Base-by-base conservation (phyloP, 2,329 filamentous ascomycete genomes). In the Gnomoniopsis smithogilvyi region DNA sequence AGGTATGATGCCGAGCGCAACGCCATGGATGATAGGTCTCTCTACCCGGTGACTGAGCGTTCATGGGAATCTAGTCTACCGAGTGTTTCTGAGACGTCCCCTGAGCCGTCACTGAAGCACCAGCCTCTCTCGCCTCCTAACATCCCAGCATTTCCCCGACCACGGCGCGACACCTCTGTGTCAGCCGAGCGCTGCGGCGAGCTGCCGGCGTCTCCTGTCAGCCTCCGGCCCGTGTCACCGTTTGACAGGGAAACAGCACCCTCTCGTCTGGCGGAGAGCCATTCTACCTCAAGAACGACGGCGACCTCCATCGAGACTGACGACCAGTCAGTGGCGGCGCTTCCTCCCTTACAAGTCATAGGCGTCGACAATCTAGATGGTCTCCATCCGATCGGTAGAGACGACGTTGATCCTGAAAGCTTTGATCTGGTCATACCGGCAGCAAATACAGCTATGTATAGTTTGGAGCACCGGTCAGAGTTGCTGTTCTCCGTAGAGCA, bases 401-500 rank as follows among this genome's bases (percentile, higher is more conserved):
- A 51, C 1, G 54, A 50, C 12, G n/a, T 22, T 19, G 54, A 50
- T 7, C 49, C 54, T 33, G 46, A 26, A 15, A 56, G 47, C 54
- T 56, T 56, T 19, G 47, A 56, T 4, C 46, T 56, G 34, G 34
- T 45, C 41, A 72, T 74, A 12, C 64, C 63, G 6, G 68, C 69
- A 12, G 51, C 58, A 56, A 68, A 62, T 62, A 68, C 62, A 51
- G 66, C 48, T 50, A 66, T 58, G 30, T 81, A 80, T 64, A 78
- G 76, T 12, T 70, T 87, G 1, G 85, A 87, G 68, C 72, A 74
- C 43, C 76, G 80, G 14, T 78, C 81, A 0, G 80, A 84, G 48
- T 74, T 81, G 24, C 71, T 88, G 53, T 83, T 87, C 64, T 86
- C 83, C 10, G 74, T 71, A 22, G 77, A 80, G 50, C 85, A 88